Conservation (phyloP, 495 filamentous ascomycete species). For the Penicillium chermesinum region DNA sequence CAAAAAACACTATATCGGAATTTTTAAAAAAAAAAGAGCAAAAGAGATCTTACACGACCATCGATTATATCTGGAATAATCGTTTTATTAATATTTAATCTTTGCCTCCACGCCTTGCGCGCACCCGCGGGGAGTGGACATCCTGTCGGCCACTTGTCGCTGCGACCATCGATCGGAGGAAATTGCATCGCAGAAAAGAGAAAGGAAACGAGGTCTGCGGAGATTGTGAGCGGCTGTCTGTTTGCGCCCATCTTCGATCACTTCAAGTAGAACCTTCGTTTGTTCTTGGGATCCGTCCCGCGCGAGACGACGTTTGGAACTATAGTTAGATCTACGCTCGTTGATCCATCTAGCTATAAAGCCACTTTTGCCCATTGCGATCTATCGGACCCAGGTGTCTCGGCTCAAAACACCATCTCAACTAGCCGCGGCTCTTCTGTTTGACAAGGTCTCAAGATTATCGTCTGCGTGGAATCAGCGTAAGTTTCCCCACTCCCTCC, state of each 20-base stretch:
- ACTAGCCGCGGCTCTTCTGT: constrained; percentile 9
- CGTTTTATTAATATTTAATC: constrained; percentile 22
- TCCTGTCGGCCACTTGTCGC: too few species aligned
- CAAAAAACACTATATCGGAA: constrained; percentile 7
- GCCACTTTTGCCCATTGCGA: constrained; percentile 6
- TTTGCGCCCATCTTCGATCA: constrained; percentile 2
- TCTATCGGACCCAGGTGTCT: constrained; percentile 22
- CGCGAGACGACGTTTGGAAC: background rate
- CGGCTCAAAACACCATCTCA: constrained; percentile 23
- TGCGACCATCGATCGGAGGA: background rate
- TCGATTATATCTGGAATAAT: constrained; percentile 17
- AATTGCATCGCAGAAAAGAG: background rate
- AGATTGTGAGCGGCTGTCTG: constrained; percentile 7
- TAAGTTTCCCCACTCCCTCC: constrained; percentile 2
- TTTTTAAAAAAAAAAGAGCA: background rate
- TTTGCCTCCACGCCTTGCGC: constrained; percentile 11
- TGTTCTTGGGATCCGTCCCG: background rate
- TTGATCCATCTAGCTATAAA: constrained; percentile 1
- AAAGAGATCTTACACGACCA: constrained; percentile 1
- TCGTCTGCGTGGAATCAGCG: constrained; percentile 25
- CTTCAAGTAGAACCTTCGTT: constrained; percentile 1
- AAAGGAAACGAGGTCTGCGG: background rate
- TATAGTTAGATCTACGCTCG: background rate
- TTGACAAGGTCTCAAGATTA: constrained; percentile 24
- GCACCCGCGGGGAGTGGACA: too few species aligned